phyloP scores from a whole-genome alignment of 1,284 basidiomycete genomes.

The Afroboletus lepidellus region DNA sequence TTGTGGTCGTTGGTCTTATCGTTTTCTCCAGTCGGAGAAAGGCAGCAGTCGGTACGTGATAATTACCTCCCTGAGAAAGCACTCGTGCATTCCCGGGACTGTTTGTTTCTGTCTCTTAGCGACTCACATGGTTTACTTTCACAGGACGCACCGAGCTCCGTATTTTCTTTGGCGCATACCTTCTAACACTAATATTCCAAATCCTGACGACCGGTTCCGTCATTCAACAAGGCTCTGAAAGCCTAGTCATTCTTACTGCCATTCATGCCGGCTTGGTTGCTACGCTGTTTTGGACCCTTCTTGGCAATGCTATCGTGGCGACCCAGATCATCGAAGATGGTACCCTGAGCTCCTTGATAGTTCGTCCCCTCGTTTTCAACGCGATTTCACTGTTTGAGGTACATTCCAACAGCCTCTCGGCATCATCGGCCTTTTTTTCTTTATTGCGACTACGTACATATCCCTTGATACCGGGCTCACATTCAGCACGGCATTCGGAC shows the following conservation, averaged over 20 bases:
- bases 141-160: conserved; percentile 70
- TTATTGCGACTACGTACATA: conserved; percentile 74
- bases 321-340: conserved; percentile 85
- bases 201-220: conserved; percentile 76
- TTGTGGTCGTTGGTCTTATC: conserved; percentile 51
- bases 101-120: not conserved
- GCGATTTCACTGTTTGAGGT: conserved; percentile 4
- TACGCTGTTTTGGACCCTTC: conserved; percentile 72
- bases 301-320: conserved; percentile 77
- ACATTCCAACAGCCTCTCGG: conserved; percentile 53
- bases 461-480: conserved; percentile 72
- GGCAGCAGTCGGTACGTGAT: conserved; percentile 41
- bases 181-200: conserved; percentile 72
- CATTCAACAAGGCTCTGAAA: conserved; percentile 69
- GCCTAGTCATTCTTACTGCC: conserved; percentile 69
- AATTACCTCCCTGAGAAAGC: not conserved
- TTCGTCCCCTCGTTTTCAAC: conserved; percentile 37
- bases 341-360: conserved; percentile 66
- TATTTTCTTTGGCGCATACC: conserved; percentile 63
- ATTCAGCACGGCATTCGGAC: conserved; percentile 60
- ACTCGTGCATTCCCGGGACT: not conserved
- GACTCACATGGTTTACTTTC: conserved; percentile 13
- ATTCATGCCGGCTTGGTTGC: conserved; percentile 72
- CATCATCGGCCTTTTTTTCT: conserved; percentile 59
- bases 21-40: conserved; percentile 43